Evolutionary conservation across 768 basidiomycete species (phyloP), one percentile per base, ranked within the genome.

Genomic region (Scleroderma citrinum): DNA sequence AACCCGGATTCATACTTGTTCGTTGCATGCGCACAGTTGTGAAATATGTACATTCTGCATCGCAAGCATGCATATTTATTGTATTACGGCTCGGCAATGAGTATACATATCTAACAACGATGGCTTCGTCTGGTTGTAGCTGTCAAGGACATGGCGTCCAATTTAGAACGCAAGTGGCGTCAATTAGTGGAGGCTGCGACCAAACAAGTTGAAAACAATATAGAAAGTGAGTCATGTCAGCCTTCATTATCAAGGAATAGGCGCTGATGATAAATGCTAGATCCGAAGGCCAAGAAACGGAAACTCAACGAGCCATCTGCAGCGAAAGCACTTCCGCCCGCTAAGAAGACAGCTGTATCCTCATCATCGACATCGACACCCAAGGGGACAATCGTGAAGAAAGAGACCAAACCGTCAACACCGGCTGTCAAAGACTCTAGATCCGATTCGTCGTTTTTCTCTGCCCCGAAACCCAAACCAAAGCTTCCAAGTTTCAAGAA

Each of bases 111-210:
- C 84, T 88, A 82, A 88, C 85, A 62, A 68, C 61, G 49, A 59
- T 66, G 69, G 63, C 67, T 68, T 71, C 69, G 67, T 63, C 58
- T 59, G 55, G 56, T 56, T 56, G 67, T 76, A 92, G 89, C 89
- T 71, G 80, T 89, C 84, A 87, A 90, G 83, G 89, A 92, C 73
- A 88, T 92, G 86, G 89, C 89, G 59, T 80, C 80, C 65, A 90
- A 88, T 73, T 75, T 92, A 72, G 87, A 89, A 70, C 80, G 80
- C 60, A 82, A 82, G 72, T 92, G 89, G 90, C 81, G 86, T 50
- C 71, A 72, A 53, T 70, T 87, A 66, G 71, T 85, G 42, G 73
- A 69, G 63, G 71, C 61, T 71, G 79, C 73, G 62, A 69, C 66
- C 49, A 78, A 71, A 73, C 64, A 61, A 57, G 57, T 35, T 58